A percentile compares a stretch with the other conserved stretches of the same genome.
Evolutionary conservation across 495 filamentous ascomycete species (phyloP).

Genomic region (Pyrenula aspistea): DNA sequence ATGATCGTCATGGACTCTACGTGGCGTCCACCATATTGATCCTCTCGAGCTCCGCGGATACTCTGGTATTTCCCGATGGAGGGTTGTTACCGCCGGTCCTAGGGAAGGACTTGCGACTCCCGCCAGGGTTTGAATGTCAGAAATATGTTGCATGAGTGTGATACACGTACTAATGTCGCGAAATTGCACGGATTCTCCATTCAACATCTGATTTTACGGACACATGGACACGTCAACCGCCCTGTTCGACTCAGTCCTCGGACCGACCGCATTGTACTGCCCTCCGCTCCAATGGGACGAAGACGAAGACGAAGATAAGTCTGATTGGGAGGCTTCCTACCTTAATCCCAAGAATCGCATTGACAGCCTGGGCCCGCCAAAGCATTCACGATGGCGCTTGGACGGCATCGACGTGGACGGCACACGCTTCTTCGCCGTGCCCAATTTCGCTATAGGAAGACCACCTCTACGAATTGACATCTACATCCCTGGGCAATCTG

Average conservation of each 20-base stretch:
- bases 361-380: constrained; percentile 3
- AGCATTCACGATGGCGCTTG: constrained; percentile 1
- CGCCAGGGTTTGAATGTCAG: no score
- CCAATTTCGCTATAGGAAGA: constrained; percentile 4
- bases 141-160: no score
- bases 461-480: constrained; percentile 6
- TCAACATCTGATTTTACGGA: not conserved
- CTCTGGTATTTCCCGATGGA: no score
- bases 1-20: not conserved
- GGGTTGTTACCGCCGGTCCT: no score
- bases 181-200: no score
- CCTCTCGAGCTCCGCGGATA: no score
- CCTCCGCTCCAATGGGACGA: not conserved
- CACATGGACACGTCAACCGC: constrained; percentile 5
- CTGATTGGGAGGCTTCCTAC: constrained; percentile 1
- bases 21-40: no score
- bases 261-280: constrained; percentile 4
- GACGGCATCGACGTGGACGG: constrained; percentile 6
- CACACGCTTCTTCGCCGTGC: constrained; percentile 7
- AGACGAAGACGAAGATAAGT: constrained; percentile 1
- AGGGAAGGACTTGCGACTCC: no score
- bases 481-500: constrained; percentile 5
- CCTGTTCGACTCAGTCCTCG: constrained; percentile 4
- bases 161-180: no score
- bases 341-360: constrained; percentile 10